Conservation (phyloP, 176 grass and related monocot genomes). For the Aegilops speltoides region DNA sequence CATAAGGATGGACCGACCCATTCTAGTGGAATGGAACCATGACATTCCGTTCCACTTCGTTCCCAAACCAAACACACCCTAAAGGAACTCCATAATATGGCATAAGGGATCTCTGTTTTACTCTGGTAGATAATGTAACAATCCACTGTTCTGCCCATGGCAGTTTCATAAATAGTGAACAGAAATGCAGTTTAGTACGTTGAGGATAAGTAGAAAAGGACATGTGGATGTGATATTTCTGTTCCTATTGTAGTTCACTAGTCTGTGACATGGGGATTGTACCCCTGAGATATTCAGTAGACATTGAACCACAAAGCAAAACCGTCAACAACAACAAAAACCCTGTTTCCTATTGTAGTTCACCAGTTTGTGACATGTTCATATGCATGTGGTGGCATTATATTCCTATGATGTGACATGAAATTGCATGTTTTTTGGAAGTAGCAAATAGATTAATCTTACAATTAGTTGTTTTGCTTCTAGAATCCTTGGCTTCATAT, state of each 20-base stretch:
- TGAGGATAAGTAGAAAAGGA: not conserved
- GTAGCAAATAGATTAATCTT: not conserved
- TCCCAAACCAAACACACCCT: too few relatives aligned
- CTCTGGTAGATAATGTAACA: not conserved
- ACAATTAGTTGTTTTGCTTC: not conserved
- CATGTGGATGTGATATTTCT: not conserved
- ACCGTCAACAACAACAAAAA: not conserved
- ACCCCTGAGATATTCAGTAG: not conserved
- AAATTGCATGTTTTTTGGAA: not conserved
- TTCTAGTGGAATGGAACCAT: too few relatives aligned
- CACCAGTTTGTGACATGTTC: not conserved
- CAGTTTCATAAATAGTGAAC: not conserved
- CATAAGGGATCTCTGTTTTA: not conserved
- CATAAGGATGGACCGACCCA: too few relatives aligned
- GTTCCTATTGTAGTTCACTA: not conserved
- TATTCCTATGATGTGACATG: not conserved
- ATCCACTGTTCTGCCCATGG: not conserved
- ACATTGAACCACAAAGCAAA: not conserved
- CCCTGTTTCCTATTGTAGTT: not conserved
- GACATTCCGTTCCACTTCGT: too few relatives aligned
- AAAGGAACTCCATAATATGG: not conserved
- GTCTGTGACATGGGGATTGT: not conserved
- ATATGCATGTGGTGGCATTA: not conserved
- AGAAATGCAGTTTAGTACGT: not conserved
- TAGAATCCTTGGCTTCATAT: not conserved